Conservation (phyloP, 176 grass and related monocot genomes). For the Thalia dealbata region DNA sequence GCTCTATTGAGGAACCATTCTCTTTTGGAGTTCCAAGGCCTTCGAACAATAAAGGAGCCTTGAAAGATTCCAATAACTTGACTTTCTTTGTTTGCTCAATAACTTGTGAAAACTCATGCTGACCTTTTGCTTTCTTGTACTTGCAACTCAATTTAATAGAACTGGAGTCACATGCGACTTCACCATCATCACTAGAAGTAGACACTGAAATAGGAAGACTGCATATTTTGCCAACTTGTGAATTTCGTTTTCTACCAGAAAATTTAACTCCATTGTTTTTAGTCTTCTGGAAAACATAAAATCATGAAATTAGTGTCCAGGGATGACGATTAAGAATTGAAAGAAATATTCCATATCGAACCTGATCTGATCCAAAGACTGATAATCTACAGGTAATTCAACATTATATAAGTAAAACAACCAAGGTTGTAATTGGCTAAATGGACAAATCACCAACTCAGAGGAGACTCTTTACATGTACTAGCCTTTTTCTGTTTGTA, state of each 20-base stretch:
- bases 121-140: background rate
- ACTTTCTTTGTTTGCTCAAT: background rate
- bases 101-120: background rate
- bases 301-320: background rate
- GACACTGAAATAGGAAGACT: background rate
- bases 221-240: background rate
- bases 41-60: background rate
- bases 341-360: background rate
- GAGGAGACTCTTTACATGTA: no score
- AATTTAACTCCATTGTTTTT: background rate
- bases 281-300: background rate
- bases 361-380: background rate
- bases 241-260: background rate
- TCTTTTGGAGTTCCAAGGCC: slow-evolving; percentile 1
- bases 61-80: background rate
- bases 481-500: no score
- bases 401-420: background rate
- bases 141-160: background rate
- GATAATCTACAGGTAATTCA: background rate
- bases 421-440: background rate
- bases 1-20: slow-evolving; percentile 1
- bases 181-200: slow-evolving; percentile 28
- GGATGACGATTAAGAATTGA: background rate
- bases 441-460: background rate
- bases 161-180: background rate